phyloP scores from a whole-genome alignment of 108 stramenopile species.

The Cyclotella sp. region DNA sequence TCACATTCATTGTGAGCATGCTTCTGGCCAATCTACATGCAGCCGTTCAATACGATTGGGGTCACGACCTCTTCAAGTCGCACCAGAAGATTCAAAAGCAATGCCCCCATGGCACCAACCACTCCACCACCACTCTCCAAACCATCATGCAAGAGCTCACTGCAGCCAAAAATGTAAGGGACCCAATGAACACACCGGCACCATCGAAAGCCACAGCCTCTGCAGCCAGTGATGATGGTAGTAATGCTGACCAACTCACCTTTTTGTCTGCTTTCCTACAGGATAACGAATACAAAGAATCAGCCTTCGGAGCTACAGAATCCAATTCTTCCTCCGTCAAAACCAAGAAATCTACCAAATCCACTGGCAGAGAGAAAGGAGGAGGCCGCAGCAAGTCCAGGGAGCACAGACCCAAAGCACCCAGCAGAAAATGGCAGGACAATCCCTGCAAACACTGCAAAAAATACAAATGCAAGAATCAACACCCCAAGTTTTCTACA shows the following conservation, averaged over 20 bases:
- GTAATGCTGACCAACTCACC: not conserved
- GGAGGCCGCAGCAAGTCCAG: not conserved
- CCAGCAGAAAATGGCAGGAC: slow-evolving; percentile 6
- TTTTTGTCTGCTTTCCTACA: not conserved
- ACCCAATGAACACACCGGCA: slow-evolving; percentile 12
- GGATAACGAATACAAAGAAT: too few relatives aligned
- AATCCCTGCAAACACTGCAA: slow-evolving; percentile 21
- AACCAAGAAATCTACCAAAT: not conserved
- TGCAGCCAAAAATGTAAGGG: not conserved
- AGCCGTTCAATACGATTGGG: slow-evolving; percentile 7
- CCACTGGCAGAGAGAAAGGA: not conserved
- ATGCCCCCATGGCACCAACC: not conserved
- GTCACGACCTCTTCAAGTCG: not conserved
- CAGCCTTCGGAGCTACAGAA: too few relatives aligned
- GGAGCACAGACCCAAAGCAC: not conserved
- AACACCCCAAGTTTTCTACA: not conserved
- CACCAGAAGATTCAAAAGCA: not conserved
- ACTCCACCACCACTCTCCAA: not conserved
- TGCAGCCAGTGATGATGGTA: not conserved
- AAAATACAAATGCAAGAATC: slow-evolving; percentile 14
- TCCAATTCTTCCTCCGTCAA: too few relatives aligned
- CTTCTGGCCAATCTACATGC: slow-evolving; percentile 1
- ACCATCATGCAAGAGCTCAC: slow-evolving; percentile 3
- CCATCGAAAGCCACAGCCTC: not conserved
- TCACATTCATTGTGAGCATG: not conserved